Base-by-base conservation (phyloP, 805 yeast genomes). In the Phaffomyces antillensis region DNA sequence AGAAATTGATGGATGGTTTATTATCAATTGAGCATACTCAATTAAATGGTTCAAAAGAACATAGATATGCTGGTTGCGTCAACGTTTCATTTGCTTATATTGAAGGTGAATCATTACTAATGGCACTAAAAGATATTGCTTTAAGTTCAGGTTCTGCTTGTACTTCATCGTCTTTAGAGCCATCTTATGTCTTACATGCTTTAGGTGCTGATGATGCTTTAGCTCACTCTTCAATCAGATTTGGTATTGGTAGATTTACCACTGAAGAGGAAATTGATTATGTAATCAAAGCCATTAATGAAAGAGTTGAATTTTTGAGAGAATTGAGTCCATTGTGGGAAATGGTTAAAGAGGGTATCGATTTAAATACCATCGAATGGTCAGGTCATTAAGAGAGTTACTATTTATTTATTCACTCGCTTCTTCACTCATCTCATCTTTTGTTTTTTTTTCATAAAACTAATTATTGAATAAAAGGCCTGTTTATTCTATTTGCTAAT, bases 281-380 rank as follows among this genome's bases (percentile, higher is more conserved):
- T 61, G 99, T 93, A 40, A 75, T 93, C 52, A 72, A 83, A 47
- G 96, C 96, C 13, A 87, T 93, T 47, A 73, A 79, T 45, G 90
- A 87, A 63, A 80, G 97, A 66, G 98, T 93, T 44, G 83, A 81
- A 52, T 88, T 88, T 68, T 76, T 93, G 62, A 80, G 99, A 67
- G 91, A 89, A 60, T 74, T 93, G 68, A 81, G 93, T 46, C 99
- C 99, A 40, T 73, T 93, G 58, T 93, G 98, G 98, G 99, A 93
- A 71, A 90, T 93, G 98, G 96, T 88, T 46, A 96, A 93, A 67
- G 98, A 93, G 54, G 99, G 99, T 54, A 91, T 93, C 59, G 99
- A 93, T 62, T 73, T 93, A 64, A 77, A 84, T 60, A 76, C 95
- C 31, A 93, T 93, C 59, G 95, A 93, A 70, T 93, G 99, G 99